Conservation (phyloP, 225 moss, liverwort and hornwort species). For the Sphagnum contortum region DNA sequence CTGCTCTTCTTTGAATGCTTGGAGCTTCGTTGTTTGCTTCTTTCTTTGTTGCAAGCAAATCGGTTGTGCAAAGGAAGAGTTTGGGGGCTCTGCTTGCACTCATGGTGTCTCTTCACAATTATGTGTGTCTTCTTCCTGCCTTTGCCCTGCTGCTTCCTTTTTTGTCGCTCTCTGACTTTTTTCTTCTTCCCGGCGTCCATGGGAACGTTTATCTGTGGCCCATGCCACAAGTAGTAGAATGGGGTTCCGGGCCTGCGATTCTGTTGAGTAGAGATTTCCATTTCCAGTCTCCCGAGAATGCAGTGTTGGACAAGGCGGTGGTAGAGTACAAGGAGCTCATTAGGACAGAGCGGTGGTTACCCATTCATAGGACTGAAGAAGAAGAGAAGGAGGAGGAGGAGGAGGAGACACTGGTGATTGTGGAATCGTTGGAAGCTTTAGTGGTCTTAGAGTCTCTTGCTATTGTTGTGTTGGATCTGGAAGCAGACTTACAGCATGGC, state of each 20-base stretch:
- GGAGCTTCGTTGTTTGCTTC: no score
- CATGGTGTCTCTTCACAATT: no score
- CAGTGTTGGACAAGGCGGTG: slow-evolving; percentile 27
- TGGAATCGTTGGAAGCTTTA: background rate
- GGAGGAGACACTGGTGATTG: no score
- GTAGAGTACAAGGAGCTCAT: slow-evolving; percentile 31
- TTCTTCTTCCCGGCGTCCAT: background rate
- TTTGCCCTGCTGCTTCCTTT: no score
- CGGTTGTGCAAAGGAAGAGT: no score
- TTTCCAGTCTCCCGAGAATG: slow-evolving; percentile 16
- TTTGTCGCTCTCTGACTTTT: no score
- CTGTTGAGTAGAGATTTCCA: slow-evolving; percentile 31
- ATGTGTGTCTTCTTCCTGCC: no score
- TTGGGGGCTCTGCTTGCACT: no score
- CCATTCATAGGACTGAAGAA: slow-evolving; percentile 8
- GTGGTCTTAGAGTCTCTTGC: slow-evolving; percentile 7
- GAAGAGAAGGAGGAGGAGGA: no score
- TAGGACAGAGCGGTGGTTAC: slow-evolving; percentile 53
- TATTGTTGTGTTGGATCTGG: slow-evolving; percentile 28
- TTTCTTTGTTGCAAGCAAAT: no score
- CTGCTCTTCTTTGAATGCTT: no score
- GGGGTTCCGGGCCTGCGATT: slow-evolving; percentile 31
- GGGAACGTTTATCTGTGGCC: slow-evolving; percentile 57
- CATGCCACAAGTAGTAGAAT: slow-evolving; percentile 36
- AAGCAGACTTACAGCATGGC: slow-evolving; percentile 51